A percentile compares a stretch with the other conserved stretches of the same genome.
These are phyloP conservation scores for Vitellaria paradoxa DNA, from an alignment of 179 eudicot genomes.

Conservation along the genomic window DNA sequence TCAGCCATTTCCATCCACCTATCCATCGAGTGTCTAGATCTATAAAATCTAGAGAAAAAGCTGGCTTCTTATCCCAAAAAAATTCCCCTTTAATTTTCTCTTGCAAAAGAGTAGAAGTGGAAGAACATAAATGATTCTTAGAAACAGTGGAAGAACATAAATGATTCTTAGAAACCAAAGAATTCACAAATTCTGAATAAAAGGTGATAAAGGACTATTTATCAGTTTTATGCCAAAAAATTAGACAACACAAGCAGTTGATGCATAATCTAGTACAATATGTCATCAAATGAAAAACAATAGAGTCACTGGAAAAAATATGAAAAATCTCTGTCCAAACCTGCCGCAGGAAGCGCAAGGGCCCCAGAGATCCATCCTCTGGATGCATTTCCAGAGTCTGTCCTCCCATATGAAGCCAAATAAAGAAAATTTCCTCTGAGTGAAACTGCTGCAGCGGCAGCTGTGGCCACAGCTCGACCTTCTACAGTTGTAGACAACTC, in stretches of 20 bases:
- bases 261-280: slow-evolving; percentile 6
- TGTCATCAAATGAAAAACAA: background rate
- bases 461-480: slow-evolving; percentile 47
- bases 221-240: background rate
- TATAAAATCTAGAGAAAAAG: background rate
- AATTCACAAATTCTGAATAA: background rate
- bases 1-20: background rate
- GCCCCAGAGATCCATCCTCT: slow-evolving; percentile 64
- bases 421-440: slow-evolving; percentile 56
- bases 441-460: slow-evolving; percentile 59
- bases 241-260: background rate
- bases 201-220: background rate
- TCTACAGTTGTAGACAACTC: slow-evolving; percentile 28
- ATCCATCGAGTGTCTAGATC: background rate
- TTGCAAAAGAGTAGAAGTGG: background rate
- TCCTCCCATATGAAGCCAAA: slow-evolving; percentile 54
- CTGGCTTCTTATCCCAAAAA: no score
- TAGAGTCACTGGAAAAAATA: background rate
- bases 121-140: background rate
- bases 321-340: slow-evolving; percentile 25
- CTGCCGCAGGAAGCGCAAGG: slow-evolving; percentile 92
- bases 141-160: background rate
- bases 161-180: background rate
- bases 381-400: slow-evolving; percentile 46
- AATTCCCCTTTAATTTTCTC: no score